Evolutionary conservation across 208 protist species (phyloP).

Genomic region (Vickermania ingenoplastis): DNA sequence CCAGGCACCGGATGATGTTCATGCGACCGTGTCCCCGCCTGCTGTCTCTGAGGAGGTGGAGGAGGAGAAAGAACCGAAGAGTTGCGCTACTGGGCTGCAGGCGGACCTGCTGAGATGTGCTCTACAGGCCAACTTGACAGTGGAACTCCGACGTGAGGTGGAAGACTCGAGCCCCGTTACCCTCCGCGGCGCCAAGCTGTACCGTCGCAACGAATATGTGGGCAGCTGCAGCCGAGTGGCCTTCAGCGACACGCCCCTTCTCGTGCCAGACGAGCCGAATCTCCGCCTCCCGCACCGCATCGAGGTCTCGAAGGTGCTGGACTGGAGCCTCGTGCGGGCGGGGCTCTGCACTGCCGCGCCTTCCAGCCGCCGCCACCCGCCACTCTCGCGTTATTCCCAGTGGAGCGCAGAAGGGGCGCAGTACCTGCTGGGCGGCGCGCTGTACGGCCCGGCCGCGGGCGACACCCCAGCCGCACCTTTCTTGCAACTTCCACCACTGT

Average conservation of each 20-base stretch:
- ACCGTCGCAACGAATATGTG: background rate
- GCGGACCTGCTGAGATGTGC: background rate
- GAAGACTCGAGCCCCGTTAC: background rate
- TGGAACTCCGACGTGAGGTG: background rate
- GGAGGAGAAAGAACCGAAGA: no score
- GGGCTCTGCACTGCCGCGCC: background rate
- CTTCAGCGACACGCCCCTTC: background rate
- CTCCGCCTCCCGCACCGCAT: background rate
- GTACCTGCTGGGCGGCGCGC: background rate
- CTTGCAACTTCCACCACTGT: background rate
- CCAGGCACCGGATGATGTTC: conserved; percentile 42
- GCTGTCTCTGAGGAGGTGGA: no score
- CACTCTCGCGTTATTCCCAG: background rate
- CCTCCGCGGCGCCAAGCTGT: background rate
- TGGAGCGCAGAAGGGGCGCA: background rate
- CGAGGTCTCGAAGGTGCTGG: background rate
- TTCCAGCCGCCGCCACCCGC: background rate
- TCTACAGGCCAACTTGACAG: background rate
- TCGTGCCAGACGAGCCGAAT: background rate
- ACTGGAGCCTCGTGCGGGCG: background rate
- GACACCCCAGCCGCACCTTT: no score
- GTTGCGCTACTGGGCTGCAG: background rate
- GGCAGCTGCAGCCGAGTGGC: background rate
- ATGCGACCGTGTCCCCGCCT: no score
- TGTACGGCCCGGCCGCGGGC: background rate